Evolutionary conservation across 2,329 filamentous ascomycete genomes (phyloP).

Genomic region (Exophiala spinifera): DNA sequence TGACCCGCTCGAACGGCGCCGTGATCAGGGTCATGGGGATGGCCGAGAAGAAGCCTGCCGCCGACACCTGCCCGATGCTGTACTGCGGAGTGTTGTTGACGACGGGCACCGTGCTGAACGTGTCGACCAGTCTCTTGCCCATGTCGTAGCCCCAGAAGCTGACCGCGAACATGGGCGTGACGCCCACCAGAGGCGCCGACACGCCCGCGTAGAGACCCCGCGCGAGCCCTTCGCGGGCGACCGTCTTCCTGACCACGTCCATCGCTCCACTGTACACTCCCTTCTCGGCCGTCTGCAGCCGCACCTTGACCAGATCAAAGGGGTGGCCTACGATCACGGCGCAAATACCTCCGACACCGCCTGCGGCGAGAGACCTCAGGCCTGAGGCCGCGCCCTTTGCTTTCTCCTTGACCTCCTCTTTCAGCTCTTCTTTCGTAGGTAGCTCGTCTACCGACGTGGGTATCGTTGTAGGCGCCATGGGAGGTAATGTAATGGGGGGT

Average conservation of each 20-base stretch:
- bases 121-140: constrained; percentile 81
- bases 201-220: constrained; percentile 93
- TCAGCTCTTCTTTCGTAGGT: constrained; percentile 46
- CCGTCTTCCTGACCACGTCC: constrained; percentile 84
- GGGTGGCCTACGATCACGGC: constrained; percentile 93
- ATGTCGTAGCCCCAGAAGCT: constrained; percentile 87
- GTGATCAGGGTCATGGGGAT: constrained; percentile 97
- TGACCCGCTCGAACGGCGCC: constrained; percentile 98
- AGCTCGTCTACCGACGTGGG: constrained; percentile 30
- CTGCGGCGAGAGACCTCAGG: constrained; percentile 79
- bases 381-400: constrained; percentile 56
- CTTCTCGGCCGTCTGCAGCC: constrained; percentile 90
- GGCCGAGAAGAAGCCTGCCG: constrained; percentile 95
- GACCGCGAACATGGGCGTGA: constrained; percentile 90
- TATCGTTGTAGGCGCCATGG: constrained; percentile 26
- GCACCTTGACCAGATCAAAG: constrained; percentile 96
- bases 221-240: constrained; percentile 78
- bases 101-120: constrained; percentile 59
- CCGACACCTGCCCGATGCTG: constrained; percentile 80
- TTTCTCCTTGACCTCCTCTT: constrained; percentile 51
- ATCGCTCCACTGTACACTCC: constrained; percentile 87
- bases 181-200: constrained; percentile 86
- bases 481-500: not conserved
- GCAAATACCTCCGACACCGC: constrained; percentile 89
- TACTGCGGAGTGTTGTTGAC: constrained; percentile 63